A percentile compares a stretch with the other conserved stretches of the same genome.
Conservation (phyloP, 2,329 filamentous ascomycete species). For the Fonsecaea erecta region DNA sequence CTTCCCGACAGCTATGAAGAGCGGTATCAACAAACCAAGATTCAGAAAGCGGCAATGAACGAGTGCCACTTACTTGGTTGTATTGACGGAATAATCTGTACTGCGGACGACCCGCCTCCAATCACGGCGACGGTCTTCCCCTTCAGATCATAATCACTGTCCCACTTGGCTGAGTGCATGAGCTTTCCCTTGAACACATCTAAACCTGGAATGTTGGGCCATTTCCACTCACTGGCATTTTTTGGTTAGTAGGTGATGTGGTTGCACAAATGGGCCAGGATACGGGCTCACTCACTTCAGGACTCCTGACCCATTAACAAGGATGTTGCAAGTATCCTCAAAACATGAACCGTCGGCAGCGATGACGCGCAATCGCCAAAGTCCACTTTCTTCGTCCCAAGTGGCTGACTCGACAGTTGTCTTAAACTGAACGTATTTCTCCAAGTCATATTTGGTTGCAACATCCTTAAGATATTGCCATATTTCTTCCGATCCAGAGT, state of each 20-base stretch:
- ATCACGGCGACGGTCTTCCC: conserved; percentile 59
- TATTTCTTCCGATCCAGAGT: conserved; percentile 39
- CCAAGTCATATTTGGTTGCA: conserved; percentile 37
- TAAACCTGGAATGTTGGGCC: conserved; percentile 59
- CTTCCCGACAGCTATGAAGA: conserved; percentile 30
- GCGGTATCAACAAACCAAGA: neutral
- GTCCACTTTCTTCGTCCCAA: conserved; percentile 33
- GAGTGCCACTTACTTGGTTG: conserved; percentile 41
- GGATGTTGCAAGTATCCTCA: conserved; percentile 30
- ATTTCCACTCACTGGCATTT: conserved; percentile 48
- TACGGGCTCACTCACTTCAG: conserved; percentile 39
- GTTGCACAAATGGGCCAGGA: neutral
- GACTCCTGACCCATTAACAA: conserved; percentile 51
- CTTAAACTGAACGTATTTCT: conserved; percentile 38
- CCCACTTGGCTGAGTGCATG: conserved; percentile 63
- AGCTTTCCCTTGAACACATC: conserved; percentile 58
- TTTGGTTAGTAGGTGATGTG: neutral
- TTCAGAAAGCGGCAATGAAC: neutral
- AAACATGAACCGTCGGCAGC: conserved; percentile 22
- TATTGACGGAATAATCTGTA: conserved; percentile 59
- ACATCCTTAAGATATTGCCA: conserved; percentile 39
- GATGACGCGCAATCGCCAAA: conserved; percentile 25
- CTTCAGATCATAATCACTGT: conserved; percentile 53
- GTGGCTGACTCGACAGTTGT: conserved; percentile 33
- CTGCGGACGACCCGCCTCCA: conserved; percentile 61